Conservation (phyloP, 768 basidiomycete genomes). For the Botryobasidium botryosum region DNA sequence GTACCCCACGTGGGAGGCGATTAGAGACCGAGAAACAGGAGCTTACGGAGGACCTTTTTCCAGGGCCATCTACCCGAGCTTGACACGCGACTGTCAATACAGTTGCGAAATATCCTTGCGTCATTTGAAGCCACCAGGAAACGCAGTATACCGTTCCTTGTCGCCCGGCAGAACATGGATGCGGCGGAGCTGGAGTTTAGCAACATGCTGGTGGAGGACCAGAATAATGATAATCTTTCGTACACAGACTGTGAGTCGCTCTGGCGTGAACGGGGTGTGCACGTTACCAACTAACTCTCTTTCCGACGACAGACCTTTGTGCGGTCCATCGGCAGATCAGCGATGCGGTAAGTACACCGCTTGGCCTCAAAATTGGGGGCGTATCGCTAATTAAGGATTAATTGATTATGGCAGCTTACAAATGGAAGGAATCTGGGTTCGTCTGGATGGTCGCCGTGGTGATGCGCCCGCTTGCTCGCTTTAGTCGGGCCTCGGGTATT, state of each 20-base stretch:
- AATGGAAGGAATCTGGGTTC: no score
- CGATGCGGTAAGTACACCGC: background rate
- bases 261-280: no score
- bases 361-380: no score
- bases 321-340: background rate
- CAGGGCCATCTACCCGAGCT: constrained; percentile 58
- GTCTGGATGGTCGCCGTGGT: no score
- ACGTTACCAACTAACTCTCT: no score
- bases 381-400: no score
- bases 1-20: no score
- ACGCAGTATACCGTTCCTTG: constrained; percentile 29
- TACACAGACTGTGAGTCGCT: constrained; percentile 66
- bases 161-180: constrained; percentile 87
- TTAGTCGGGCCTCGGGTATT: no score
- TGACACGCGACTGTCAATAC: constrained; percentile 58
- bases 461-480: no score
- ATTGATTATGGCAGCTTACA: no score
- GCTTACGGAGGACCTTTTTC: no score
- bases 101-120: constrained; percentile 73
- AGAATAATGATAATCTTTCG: constrained; percentile 88
- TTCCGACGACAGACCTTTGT: background rate
- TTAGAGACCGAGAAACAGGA: no score
- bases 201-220: constrained; percentile 94
- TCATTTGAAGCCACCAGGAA: constrained; percentile 39
- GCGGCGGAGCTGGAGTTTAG: constrained; percentile 88